phyloP scores from a whole-genome alignment of 2,329 filamentous ascomycete genomes.

The Paracoccidioides lutzii region DNA sequence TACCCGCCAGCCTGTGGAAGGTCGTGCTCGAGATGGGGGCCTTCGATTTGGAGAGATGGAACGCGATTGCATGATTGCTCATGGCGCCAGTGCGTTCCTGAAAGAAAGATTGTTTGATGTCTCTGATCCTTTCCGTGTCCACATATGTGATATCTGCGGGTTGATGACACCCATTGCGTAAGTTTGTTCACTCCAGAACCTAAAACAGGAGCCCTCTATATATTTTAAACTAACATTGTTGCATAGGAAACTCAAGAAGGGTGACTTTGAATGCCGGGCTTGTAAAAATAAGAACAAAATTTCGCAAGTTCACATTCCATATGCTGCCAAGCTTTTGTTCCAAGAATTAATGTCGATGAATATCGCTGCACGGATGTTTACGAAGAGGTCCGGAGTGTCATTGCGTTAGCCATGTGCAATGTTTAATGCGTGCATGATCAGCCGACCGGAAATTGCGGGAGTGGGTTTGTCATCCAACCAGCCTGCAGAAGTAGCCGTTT shows the following conservation, averaged over 20 bases:
- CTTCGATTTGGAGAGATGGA: slow-evolving; percentile 99
- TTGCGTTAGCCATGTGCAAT: slow-evolving; percentile 19
- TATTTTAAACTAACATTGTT: slow-evolving; percentile 6
- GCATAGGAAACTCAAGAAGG: slow-evolving; percentile 75
- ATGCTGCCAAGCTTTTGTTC: slow-evolving; percentile 95
- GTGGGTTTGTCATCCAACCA: neutral
- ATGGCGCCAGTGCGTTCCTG: slow-evolving; percentile 89
- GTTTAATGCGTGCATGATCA: neutral
- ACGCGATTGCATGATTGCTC: slow-evolving; percentile 99
- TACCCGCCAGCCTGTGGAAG: slow-evolving; percentile 92
- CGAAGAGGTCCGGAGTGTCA: slow-evolving; percentile 43
- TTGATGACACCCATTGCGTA: slow-evolving; percentile 98
- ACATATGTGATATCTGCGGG: slow-evolving; percentile 96
- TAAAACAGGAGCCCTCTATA: slow-evolving; percentile 4
- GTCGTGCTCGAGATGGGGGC: slow-evolving; percentile 94
- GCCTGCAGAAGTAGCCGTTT: no score
- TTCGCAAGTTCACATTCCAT: slow-evolving; percentile 93
- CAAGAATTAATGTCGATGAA: slow-evolving; percentile 98
- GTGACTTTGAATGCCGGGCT: slow-evolving; percentile 89
- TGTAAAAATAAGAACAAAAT: slow-evolving; percentile 99
- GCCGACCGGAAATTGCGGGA: neutral
- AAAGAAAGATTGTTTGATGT: slow-evolving; percentile 97
- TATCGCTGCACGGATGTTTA: slow-evolving; percentile 95
- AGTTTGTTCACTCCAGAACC: slow-evolving; percentile 35
- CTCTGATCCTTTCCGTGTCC: slow-evolving; percentile 92